Conservation (phyloP, 805 yeast genomes). For the Yarrowia sp. region DNA sequence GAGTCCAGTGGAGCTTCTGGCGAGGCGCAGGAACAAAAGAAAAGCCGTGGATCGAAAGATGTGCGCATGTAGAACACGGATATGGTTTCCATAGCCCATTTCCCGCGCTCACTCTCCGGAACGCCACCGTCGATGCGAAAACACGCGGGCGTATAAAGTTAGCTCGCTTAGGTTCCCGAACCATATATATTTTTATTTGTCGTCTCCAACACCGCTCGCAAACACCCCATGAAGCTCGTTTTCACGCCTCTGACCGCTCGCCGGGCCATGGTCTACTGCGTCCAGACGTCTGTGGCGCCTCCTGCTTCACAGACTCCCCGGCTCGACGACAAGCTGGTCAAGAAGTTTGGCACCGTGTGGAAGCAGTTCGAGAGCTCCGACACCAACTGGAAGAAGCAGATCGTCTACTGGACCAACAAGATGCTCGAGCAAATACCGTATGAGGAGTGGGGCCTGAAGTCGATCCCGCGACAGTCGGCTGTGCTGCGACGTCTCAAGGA, state of each 20-base stretch:
- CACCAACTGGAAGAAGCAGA: conserved; percentile 52
- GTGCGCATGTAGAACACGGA: no score
- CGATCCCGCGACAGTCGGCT: conserved; percentile 68
- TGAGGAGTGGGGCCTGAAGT: conserved; percentile 70
- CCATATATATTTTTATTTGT: not conserved
- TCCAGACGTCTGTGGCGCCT: conserved; percentile 46
- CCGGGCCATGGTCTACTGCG: conserved; percentile 65
- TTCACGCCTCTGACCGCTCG: conserved; percentile 69
- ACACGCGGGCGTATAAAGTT: not conserved
- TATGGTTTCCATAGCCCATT: no score
- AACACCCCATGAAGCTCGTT: conserved; percentile 53
- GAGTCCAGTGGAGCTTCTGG: no score
- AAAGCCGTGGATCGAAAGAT: no score
- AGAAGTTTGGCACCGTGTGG: conserved; percentile 62
- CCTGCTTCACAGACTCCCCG: conserved; percentile 41
- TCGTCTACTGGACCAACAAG: conserved; percentile 53
- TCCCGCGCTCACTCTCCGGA: no score
- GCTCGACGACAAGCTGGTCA: conserved; percentile 45
- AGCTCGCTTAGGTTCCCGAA: not conserved
- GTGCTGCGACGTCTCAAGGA: conserved; percentile 52
- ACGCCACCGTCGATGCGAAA: no score
- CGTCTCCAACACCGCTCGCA: not conserved
- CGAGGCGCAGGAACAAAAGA: no score
- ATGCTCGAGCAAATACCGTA: conserved; percentile 69
- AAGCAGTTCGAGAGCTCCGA: conserved; percentile 55